These are phyloP conservation scores for Candida gorgasii DNA, from an alignment of 805 yeast genomes.

Conservation along the genomic window DNA sequence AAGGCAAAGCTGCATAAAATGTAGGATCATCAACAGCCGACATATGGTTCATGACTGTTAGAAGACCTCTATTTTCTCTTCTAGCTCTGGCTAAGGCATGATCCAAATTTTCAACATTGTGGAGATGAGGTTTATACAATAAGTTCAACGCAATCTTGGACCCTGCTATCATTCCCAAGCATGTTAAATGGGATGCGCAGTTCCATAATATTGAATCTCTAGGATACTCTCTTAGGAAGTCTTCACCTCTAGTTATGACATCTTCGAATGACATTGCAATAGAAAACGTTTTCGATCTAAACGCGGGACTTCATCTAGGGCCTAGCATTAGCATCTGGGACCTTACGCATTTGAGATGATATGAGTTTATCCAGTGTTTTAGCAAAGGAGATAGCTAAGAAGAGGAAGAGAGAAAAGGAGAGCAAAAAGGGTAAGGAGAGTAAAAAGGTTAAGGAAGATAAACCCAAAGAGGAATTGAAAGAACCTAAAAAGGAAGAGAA, in stretches of 20 bases:
- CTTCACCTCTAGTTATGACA: slow-evolving; percentile 73
- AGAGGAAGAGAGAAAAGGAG: slow-evolving; percentile 23
- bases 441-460: background rate
- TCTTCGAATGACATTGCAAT: slow-evolving; percentile 64
- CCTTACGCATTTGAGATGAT: background rate
- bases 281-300: slow-evolving; percentile 1
- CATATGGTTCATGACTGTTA: slow-evolving; percentile 94
- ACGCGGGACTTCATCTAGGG: too few species aligned
- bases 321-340: too few species aligned
- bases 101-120: slow-evolving; percentile 64
- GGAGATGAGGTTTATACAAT: slow-evolving; percentile 63
- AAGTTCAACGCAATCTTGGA: slow-evolving; percentile 62
- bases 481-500: too few species aligned
- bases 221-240: slow-evolving; percentile 64
- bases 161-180: slow-evolving; percentile 61
- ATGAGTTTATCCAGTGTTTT: slow-evolving; percentile 30
- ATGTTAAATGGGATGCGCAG: slow-evolving; percentile 64
- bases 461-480: background rate
- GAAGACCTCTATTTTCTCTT: slow-evolving; percentile 66
- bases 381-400: slow-evolving; percentile 49
- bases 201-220: slow-evolving; percentile 63
- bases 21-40: slow-evolving; percentile 90
- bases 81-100: slow-evolving; percentile 63
- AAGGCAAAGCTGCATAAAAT: slow-evolving; percentile 83
- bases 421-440: slow-evolving; percentile 12